A percentile compares a stretch with the other conserved stretches of the same genome.
Conservation (phyloP, 2,329 filamentous ascomycete species). For the Ceratocystis lukuohia region DNA sequence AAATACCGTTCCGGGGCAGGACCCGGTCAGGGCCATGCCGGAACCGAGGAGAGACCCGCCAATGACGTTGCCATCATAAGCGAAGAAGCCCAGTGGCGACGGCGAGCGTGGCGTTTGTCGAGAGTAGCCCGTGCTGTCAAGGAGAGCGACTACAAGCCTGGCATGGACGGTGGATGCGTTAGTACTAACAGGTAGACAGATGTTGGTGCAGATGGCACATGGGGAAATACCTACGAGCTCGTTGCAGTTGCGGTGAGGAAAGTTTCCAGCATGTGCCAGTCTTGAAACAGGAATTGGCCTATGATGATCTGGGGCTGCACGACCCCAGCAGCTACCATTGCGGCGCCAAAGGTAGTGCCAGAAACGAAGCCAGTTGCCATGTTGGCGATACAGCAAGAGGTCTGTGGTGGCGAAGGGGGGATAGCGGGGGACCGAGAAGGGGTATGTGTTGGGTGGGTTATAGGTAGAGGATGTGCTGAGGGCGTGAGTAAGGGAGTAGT, state of each 20-base stretch:
- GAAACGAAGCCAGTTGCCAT: conserved; percentile 30
- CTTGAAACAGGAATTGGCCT: conserved; percentile 44
- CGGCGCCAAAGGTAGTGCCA: conserved; percentile 48
- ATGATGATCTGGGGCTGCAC: conserved; percentile 46
- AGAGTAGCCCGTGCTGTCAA: conserved; percentile 33
- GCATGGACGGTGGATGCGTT: background rate
- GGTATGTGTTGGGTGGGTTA: background rate
- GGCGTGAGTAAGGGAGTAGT: background rate
- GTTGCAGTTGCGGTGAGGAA: conserved; percentile 50
- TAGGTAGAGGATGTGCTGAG: background rate
- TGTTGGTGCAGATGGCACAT: background rate
- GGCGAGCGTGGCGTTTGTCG: conserved; percentile 36
- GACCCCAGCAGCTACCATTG: conserved; percentile 47
- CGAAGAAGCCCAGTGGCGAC: conserved; percentile 40
- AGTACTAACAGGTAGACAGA: background rate
- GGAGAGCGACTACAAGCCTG: conserved; percentile 34
- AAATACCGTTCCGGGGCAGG: conserved; percentile 52
- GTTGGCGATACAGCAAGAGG: background rate
- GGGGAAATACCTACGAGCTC: conserved; percentile 41
- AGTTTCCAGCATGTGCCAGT: conserved; percentile 53
- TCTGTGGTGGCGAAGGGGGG: background rate
- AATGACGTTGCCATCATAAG: conserved; percentile 51
- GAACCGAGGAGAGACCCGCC: conserved; percentile 48
- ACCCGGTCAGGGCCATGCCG: conserved; percentile 53
- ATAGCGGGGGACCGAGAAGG: background rate